Evolutionary conservation across 148 eudicot species (phyloP).

Genomic region (Cornus florida): DNA sequence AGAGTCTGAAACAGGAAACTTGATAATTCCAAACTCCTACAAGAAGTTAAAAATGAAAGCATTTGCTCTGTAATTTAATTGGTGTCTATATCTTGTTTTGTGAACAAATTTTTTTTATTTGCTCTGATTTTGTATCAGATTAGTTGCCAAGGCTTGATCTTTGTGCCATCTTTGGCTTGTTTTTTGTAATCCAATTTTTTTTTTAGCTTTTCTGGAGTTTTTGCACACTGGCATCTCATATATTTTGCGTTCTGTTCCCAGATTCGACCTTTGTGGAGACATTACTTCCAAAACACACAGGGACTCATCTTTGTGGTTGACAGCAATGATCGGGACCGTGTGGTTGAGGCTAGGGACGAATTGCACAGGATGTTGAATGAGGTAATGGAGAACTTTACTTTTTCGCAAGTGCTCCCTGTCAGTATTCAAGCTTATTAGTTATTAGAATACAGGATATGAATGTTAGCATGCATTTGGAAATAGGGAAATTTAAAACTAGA

Average conservation of each 20-base stretch:
- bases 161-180: background rate
- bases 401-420: background rate
- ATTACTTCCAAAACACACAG: constrained; percentile 76
- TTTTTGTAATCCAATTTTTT: background rate
- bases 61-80: too few relatives aligned
- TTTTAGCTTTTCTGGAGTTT: background rate
- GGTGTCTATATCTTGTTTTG: background rate
- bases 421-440: background rate
- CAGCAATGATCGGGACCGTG: constrained; percentile 76
- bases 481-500: background rate
- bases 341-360: constrained; percentile 67
- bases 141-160: background rate
- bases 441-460: background rate
- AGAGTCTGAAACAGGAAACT: too few relatives aligned
- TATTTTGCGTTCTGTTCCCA: constrained; percentile 7
- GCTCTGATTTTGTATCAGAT: background rate
- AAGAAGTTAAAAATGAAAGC: too few relatives aligned
- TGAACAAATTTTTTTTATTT: background rate
- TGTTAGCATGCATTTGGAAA: background rate
- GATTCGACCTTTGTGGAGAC: constrained; percentile 78
- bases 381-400: constrained; percentile 19
- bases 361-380: constrained; percentile 77
- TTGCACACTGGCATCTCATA: background rate
- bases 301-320: constrained; percentile 78
- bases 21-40: too few relatives aligned